Conservation (phyloP, 2,329 filamentous ascomycete genomes). For the Aureobasidium sp. region DNA sequence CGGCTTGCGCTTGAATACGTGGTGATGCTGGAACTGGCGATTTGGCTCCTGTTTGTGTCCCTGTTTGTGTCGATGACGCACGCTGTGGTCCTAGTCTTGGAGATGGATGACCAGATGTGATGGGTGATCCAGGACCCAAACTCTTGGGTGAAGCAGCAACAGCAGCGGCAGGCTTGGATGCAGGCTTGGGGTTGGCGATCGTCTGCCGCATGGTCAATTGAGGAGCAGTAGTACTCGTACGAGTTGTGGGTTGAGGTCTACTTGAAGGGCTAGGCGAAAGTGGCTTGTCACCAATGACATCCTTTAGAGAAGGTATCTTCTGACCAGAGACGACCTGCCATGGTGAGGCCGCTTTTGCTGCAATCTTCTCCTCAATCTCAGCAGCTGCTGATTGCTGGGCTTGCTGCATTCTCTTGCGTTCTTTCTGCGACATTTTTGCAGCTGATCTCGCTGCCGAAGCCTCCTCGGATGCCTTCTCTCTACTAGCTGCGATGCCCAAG, state of each 20-base stretch:
- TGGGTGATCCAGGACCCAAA: slow-evolving; percentile 6
- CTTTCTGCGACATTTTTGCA: slow-evolving; percentile 78
- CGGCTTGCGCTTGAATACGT: neutral
- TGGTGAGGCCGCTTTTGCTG: slow-evolving; percentile 37
- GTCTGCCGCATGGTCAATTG: slow-evolving; percentile 58
- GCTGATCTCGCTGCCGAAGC: slow-evolving; percentile 24
- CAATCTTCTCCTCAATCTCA: slow-evolving; percentile 15
- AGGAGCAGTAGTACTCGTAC: slow-evolving; percentile 36
- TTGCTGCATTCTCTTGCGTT: slow-evolving; percentile 77
- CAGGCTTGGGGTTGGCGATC: slow-evolving; percentile 40
- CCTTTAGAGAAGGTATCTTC: slow-evolving; percentile 45
- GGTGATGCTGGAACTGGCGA: slow-evolving; percentile 19
- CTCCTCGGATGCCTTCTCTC: slow-evolving; percentile 2
- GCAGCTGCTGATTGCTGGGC: slow-evolving; percentile 42
- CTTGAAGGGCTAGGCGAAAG: slow-evolving; percentile 24
- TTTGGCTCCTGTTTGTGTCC: neutral
- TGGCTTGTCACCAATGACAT: slow-evolving; percentile 37
- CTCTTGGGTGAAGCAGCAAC: slow-evolving; percentile 10
- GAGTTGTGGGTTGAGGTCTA: slow-evolving; percentile 9
- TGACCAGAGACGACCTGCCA: slow-evolving; percentile 58
- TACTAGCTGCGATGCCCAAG: slow-evolving; percentile 35
- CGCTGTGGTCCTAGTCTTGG: slow-evolving; percentile 8
- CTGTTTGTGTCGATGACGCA: neutral
- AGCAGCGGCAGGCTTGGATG: slow-evolving; percentile 12
- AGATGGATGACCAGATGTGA: neutral